Evolutionary conservation across 148 eudicot genomes (phyloP), one percentile per base, ranked within the genome.

Genomic region (Gaultheria prostrata): DNA sequence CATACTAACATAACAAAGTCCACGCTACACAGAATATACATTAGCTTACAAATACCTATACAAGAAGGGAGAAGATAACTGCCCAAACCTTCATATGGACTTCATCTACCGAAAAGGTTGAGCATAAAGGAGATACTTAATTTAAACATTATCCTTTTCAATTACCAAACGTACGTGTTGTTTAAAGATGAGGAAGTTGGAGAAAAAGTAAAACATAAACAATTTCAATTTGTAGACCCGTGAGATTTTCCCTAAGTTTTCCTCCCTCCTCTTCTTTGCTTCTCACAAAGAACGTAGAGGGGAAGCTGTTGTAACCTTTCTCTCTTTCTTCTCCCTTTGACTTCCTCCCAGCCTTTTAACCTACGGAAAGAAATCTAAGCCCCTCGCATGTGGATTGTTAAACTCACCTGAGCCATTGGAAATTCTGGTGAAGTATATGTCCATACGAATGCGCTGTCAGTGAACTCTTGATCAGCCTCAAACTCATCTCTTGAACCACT

Each of bases 401-500:
- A 85, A 85, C 85, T 84, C 72, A 95, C 98, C 91, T 94, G 98
- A 84, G 86, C 87, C 98, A 95, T 93, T 26, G 98, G 94, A 85
- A 92, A 95, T 83, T 91, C 92, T 65, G 90, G 89, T 35, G 98
- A 92, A 70, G 90, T 90, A 82, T 94, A 92, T 8, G 93, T 94
- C 98, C 98, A 95, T 10, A 90, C 85, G 88, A 87, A 90, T 24
- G 77, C 32, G 1, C 24, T 21, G 67, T 20, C 91, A 21, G 65
- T 70, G 77, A 18, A 74, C 67, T 80, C 83, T 51, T 74, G 73
- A 33, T 78, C 84, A 82, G 76, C 81, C 54, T 73, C 39, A n/a
- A 51, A 15, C 13, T 39, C 86, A 51, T 76, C 83, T 39, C 3
- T 71, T 8, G 33, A 30, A 26, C 86, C 89, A 43, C 82, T 82